Conservation (phyloP, 2,329 filamentous ascomycete genomes). For the Xylariales sp. region DNA sequence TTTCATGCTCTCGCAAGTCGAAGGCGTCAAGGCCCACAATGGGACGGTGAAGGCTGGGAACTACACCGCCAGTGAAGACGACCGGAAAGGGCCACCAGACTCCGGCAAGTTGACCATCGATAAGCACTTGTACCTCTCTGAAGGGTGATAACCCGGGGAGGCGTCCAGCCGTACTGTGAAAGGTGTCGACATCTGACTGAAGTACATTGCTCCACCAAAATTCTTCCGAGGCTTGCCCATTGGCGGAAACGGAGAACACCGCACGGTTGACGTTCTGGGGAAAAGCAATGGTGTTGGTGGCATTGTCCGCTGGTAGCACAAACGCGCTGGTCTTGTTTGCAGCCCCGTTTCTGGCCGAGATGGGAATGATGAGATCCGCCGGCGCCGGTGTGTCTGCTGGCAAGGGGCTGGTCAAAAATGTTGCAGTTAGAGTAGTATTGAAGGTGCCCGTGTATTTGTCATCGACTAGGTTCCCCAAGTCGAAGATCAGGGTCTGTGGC, state of each 20-base stretch:
- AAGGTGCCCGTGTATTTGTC: conserved; percentile 56
- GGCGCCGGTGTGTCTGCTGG: conserved; percentile 33
- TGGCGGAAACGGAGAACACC: conserved; percentile 67
- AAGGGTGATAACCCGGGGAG: conserved; percentile 67
- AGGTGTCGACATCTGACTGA: conserved; percentile 52
- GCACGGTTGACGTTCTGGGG: conserved; percentile 63
- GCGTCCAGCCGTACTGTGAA: conserved; percentile 46
- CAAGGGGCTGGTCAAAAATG: conserved; percentile 45
- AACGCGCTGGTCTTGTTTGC: conserved; percentile 58
- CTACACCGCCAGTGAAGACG: conserved; percentile 66
- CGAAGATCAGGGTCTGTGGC: conserved; percentile 62
- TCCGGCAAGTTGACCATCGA: conserved; percentile 58
- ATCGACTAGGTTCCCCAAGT: conserved; percentile 59
- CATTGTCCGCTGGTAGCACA: conserved; percentile 56
- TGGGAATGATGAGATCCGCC: conserved; percentile 62
- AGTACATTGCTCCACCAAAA: conserved; percentile 80
- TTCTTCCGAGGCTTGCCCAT: conserved; percentile 70
- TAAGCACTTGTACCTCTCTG: conserved; percentile 60
- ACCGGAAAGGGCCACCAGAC: conserved; percentile 64
- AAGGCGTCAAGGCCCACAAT: conserved; percentile 64
- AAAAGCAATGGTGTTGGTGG: conserved; percentile 51
- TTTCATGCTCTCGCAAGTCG: conserved; percentile 62
- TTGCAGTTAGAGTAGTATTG: conserved; percentile 58
- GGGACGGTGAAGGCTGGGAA: conserved; percentile 63
- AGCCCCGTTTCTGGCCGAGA: conserved; percentile 48